Evolutionary conservation across 2,329 filamentous ascomycete genomes (phyloP).

Genomic region (Nannizzia gypsea): DNA sequence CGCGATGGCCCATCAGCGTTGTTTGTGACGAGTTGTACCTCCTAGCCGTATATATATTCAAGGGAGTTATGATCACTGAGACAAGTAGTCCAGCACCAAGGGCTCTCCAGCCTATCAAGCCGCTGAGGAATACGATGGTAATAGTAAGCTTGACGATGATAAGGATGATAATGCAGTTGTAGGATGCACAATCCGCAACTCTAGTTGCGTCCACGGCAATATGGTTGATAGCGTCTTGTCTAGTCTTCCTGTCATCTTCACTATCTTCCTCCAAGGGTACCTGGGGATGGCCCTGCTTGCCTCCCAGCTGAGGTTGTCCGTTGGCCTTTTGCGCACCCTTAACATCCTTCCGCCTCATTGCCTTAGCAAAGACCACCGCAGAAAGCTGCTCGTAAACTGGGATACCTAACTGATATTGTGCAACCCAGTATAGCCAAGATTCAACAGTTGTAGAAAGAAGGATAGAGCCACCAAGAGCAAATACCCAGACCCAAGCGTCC

Average conservation of each 20-base stretch:
- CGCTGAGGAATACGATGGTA: slow-evolving; percentile 54
- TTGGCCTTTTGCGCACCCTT: slow-evolving; percentile 43
- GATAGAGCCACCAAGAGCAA: slow-evolving; percentile 50
- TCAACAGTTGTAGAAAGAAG: slow-evolving; percentile 49
- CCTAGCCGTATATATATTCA: slow-evolving; percentile 57
- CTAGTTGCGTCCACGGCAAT: slow-evolving; percentile 65
- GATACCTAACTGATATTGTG: slow-evolving; percentile 50
- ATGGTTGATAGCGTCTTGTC: slow-evolving; percentile 64
- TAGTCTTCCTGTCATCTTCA: slow-evolving; percentile 44
- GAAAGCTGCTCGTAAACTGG: slow-evolving; percentile 59
- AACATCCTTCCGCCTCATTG: slow-evolving; percentile 64
- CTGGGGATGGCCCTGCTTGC: slow-evolving; percentile 17
- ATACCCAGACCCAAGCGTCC: slow-evolving; percentile 56
- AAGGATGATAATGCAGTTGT: slow-evolving; percentile 53
- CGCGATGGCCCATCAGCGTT: slow-evolving; percentile 60
- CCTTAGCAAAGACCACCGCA: slow-evolving; percentile 63
- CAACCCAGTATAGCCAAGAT: slow-evolving; percentile 55
- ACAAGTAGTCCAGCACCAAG: slow-evolving; percentile 54
- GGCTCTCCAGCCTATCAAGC: slow-evolving; percentile 59
- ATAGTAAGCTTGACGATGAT: slow-evolving; percentile 52
- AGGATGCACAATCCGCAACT: slow-evolving; percentile 56
- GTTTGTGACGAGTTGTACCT: slow-evolving; percentile 55
- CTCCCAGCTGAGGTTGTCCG: slow-evolving; percentile 20
- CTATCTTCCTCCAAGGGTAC: slow-evolving; percentile 26
- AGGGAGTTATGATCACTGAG: slow-evolving; percentile 52